Conservation (phyloP, 257 asterid genomes). For the Plantago ovata region DNA sequence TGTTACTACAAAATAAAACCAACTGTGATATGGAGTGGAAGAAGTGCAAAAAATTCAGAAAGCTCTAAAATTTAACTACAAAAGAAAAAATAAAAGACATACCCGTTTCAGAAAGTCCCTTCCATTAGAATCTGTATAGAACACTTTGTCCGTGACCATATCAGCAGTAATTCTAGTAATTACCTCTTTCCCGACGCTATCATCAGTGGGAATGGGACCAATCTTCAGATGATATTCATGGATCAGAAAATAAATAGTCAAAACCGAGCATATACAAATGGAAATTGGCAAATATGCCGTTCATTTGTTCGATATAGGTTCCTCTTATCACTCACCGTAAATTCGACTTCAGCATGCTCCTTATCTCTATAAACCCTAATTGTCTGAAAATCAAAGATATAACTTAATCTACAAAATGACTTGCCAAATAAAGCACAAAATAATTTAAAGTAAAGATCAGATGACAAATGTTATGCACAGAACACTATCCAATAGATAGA, state of each 20-base stretch:
- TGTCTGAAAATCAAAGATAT: conserved; percentile 38
- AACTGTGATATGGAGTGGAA: conserved; percentile 1
- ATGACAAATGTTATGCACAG: conserved; percentile 6
- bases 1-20: no score
- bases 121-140: conserved; percentile 83
- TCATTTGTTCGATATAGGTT: not conserved
- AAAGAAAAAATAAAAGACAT: conserved; percentile 17
- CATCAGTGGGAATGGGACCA: conserved; percentile 73
- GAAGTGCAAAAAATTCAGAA: not conserved
- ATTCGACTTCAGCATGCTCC: conserved; percentile 88
- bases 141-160: conserved; percentile 64
- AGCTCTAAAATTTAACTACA: not conserved
- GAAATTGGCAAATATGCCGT: not conserved
- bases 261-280: not conserved
- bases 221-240: conserved; percentile 41
- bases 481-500: not conserved
- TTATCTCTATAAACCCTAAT: conserved; percentile 72
- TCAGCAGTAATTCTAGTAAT: conserved; percentile 68
- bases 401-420: not conserved
- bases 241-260: conserved; percentile 1
- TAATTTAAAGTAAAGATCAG: not conserved
- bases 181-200: conserved; percentile 74
- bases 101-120: conserved; percentile 92
- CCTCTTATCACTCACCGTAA: conserved; percentile 51
- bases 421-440: no score